Evolutionary conservation across 2,329 filamentous ascomycete species (phyloP).

Genomic region (Pseudohalonectria lignicola): DNA sequence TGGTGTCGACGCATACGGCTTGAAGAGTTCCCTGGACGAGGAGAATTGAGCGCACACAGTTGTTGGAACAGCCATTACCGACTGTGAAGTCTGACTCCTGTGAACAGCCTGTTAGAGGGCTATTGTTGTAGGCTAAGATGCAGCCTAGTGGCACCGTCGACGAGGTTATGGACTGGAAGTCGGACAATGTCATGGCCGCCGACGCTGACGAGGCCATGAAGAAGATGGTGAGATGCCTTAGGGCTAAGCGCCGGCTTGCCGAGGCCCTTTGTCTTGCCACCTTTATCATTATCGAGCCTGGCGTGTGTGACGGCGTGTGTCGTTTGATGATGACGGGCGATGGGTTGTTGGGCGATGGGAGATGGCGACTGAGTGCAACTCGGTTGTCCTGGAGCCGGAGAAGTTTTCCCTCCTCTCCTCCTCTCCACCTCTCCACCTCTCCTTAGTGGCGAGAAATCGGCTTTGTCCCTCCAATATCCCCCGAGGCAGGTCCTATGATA

Average conservation of each 20-base stretch:
- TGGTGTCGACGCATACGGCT: conserved; percentile 62
- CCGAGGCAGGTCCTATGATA: too few relatives aligned
- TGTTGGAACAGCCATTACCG: conserved; percentile 23
- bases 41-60: conserved; percentile 46
- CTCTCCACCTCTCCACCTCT: background rate
- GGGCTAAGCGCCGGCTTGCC: background rate
- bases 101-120: conserved; percentile 24
- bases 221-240: background rate
- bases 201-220: conserved; percentile 13
- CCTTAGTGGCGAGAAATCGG: too few relatives aligned
- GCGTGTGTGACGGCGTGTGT: too few relatives aligned
- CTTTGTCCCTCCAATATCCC: too few relatives aligned
- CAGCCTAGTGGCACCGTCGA: conserved; percentile 24
- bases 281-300: too few relatives aligned
- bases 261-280: background rate
- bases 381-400: too few relatives aligned
- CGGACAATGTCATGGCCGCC: conserved; percentile 21
- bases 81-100: conserved; percentile 20
- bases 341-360: too few relatives aligned
- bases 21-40: conserved; percentile 65
- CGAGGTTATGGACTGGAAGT: conserved; percentile 27
- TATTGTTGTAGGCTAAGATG: conserved; percentile 27
- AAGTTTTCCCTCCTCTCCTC: background rate
- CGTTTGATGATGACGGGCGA: too few relatives aligned
- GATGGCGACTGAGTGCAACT: too few relatives aligned